A percentile compares a stretch with the other conserved stretches of the same genome.
phyloP scores from a whole-genome alignment of 2,329 filamentous ascomycete species.

The Alternaria brassicicola region DNA sequence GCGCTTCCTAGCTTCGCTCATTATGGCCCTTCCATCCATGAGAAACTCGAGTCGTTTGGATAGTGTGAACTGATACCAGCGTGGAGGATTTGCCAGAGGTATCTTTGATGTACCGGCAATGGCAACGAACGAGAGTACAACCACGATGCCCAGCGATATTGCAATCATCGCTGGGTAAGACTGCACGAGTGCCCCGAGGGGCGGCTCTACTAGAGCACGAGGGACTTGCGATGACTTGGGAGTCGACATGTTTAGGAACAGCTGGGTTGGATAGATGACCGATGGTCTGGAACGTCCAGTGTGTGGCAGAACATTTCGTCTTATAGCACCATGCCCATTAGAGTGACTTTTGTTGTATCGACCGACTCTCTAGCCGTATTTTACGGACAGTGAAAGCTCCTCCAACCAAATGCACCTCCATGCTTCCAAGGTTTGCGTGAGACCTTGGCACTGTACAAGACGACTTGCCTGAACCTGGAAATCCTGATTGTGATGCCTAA shows the following conservation, averaged over 20 bases:
- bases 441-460: too few species aligned
- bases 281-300: rapidly evolving
- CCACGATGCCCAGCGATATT: neutral
- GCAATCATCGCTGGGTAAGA: neutral
- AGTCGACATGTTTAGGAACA: neutral
- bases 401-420: too few species aligned
- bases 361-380: too few species aligned
- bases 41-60: neutral
- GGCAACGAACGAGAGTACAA: neutral
- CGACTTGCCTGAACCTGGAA: too few species aligned
- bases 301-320: neutral
- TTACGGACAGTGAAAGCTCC: too few species aligned
- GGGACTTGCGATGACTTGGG: neutral
- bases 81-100: neutral
- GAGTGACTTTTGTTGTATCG: too few species aligned
- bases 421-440: too few species aligned
- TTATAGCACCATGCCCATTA: neutral
- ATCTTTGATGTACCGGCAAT: neutral
- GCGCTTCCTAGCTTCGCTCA: neutral
- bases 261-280: neutral
- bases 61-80: neutral
- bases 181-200: neutral
- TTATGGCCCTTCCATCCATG: neutral
- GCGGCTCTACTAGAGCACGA: neutral
- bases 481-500: too few species aligned